Conservation (phyloP, 768 basidiomycete genomes). For the Suillus ampliporus region DNA sequence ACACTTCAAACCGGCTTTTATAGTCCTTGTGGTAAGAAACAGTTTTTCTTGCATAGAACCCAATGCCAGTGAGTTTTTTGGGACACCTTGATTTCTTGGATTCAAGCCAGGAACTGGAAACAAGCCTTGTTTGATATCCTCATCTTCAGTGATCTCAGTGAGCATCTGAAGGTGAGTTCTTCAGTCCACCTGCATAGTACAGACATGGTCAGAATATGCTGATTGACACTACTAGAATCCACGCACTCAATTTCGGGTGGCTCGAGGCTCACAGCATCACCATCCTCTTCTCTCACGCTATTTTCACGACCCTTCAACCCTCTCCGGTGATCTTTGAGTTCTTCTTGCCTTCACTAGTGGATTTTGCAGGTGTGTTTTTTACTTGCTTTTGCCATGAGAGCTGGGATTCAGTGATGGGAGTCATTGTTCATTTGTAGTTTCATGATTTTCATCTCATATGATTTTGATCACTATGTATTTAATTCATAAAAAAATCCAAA, state of each 20-base stretch:
- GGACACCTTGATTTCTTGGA: not conserved
- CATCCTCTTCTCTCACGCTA: too few species aligned
- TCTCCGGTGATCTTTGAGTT: too few species aligned
- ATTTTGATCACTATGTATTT: not conserved
- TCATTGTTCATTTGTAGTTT: not conserved
- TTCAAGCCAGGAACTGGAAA: not conserved
- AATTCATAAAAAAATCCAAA: not conserved
- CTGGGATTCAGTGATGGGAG: not conserved
- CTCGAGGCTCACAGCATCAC: too few species aligned
- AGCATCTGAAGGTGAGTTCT: too few species aligned
- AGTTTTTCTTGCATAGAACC: not conserved
- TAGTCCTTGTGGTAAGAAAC: too few species aligned
- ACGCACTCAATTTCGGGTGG: too few species aligned
- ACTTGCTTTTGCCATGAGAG: not conserved
- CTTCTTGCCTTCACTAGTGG: not conserved
- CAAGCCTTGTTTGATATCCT: not conserved
- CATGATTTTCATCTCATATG: not conserved
- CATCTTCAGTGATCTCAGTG: too few species aligned
- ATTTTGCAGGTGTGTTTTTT: not conserved
- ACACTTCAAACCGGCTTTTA: too few species aligned
- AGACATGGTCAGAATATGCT: too few species aligned
- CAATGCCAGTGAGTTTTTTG: conserved; percentile 4
- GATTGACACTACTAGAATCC: too few species aligned
- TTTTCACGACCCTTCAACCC: too few species aligned
- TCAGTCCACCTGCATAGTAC: too few species aligned